Evolutionary conservation across 108 stramenopile species (phyloP).

Genomic region (Cyclotella sp.): DNA sequence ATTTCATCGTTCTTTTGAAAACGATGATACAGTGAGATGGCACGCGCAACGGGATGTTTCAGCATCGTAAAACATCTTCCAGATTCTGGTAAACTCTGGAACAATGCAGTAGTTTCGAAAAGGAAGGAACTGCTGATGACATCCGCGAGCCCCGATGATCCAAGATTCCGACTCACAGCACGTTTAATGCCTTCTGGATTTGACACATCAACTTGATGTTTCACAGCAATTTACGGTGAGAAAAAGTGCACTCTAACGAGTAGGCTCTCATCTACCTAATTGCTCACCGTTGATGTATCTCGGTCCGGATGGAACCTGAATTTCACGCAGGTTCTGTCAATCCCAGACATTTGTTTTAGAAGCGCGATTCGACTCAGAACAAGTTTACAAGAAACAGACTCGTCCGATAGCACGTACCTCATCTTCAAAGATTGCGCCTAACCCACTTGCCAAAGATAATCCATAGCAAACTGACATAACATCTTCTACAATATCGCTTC

Average conservation of each 20-base stretch:
- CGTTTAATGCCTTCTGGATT: not conserved
- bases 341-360: not conserved
- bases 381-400: not conserved
- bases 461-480: not conserved
- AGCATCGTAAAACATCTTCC: not conserved
- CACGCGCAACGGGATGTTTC: not conserved
- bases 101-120: not conserved
- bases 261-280: not conserved
- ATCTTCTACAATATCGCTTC: not conserved
- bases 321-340: not conserved
- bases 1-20: not conserved
- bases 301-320: not conserved
- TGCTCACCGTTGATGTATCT: constrained; percentile 8
- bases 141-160: not conserved
- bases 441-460: not conserved
- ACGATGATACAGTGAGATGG: not conserved
- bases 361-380: not conserved
- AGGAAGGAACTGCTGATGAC: not conserved
- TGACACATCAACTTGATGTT: not conserved
- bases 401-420: not conserved
- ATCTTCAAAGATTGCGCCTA: not conserved
- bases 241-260: not conserved
- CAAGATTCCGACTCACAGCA: not conserved
- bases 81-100: not conserved
- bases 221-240: not conserved